Percentiles rank a stretch among this genome's conserved stretches.
Conservation (phyloP, 495 filamentous ascomycete species). For the Chlorociboria aeruginascens region DNA sequence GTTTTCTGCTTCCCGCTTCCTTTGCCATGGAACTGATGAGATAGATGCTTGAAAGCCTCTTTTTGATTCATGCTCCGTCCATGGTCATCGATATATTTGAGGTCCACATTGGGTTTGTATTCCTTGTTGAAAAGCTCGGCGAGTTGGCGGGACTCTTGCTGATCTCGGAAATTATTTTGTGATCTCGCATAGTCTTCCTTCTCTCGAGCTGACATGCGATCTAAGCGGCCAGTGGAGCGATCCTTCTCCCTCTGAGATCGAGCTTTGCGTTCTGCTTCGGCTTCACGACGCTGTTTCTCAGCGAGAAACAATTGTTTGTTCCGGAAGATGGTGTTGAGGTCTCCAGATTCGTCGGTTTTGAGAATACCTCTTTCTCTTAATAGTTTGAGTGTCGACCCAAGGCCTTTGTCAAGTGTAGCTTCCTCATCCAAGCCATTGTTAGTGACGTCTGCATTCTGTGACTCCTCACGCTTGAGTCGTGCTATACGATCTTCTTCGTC, state of each 20-base stretch:
- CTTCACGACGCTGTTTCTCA: constrained; percentile 62
- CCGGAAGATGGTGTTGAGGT: constrained; percentile 57
- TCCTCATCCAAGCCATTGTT: constrained; percentile 78
- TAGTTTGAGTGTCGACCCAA: constrained; percentile 72
- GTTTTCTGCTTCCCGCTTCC: constrained; percentile 96
- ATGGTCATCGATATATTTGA: constrained; percentile 81
- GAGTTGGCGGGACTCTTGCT: constrained; percentile 64
- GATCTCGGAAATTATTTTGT: constrained; percentile 79
- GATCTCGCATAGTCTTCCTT: constrained; percentile 79
- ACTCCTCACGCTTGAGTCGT: constrained; percentile 37
- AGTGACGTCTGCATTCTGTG: constrained; percentile 41
- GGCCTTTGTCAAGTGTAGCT: constrained; percentile 57
- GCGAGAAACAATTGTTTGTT: constrained; percentile 70
- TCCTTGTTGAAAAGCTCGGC: constrained; percentile 73
- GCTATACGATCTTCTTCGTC: constrained; percentile 39
- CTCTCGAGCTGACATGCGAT: constrained; percentile 78
- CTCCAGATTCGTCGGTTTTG: constrained; percentile 45
- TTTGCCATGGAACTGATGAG: constrained; percentile 97
- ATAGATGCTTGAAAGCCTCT: constrained; percentile 91
- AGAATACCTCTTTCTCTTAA: constrained; percentile 75
- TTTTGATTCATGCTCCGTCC: constrained; percentile 80
- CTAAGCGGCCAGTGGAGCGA: constrained; percentile 65
- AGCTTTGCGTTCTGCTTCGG: constrained; percentile 64
- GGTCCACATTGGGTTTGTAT: constrained; percentile 80
- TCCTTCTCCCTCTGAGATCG: constrained; percentile 80